Conservation (phyloP, 2,329 filamentous ascomycete species). For the Exophiala mesophila region DNA sequence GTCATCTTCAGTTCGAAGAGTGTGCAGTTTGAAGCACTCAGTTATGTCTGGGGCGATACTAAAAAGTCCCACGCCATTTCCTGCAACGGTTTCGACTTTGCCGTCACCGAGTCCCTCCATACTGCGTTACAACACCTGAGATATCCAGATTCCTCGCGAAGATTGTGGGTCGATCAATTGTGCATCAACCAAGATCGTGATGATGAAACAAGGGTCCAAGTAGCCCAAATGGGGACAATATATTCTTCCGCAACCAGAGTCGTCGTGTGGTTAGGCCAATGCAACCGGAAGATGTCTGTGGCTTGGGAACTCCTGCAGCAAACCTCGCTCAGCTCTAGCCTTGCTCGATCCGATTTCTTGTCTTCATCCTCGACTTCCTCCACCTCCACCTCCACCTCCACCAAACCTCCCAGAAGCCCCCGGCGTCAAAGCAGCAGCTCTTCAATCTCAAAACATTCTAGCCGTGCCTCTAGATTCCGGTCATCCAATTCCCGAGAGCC, state of each 20-base stretch:
- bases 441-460: slow-evolving; percentile 8
- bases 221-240: slow-evolving; percentile 14
- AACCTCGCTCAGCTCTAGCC: slow-evolving; percentile 17
- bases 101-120: slow-evolving; percentile 16
- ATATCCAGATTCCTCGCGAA: slow-evolving; percentile 13
- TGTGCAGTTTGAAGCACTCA: slow-evolving; percentile 17
- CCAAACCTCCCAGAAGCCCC: slow-evolving; percentile 2
- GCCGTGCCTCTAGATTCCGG: slow-evolving; percentile 7
- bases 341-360: slow-evolving; percentile 18
- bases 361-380: slow-evolving; percentile 3
- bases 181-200: slow-evolving; percentile 16
- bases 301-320: slow-evolving; percentile 15
- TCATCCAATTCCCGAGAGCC: slow-evolving; percentile 11
- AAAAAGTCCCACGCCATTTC: slow-evolving; percentile 6
- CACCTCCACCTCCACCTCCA: slow-evolving; percentile 2
- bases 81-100: slow-evolving; percentile 16
- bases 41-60: slow-evolving; percentile 21
- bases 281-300: slow-evolving; percentile 14
- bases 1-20: slow-evolving; percentile 9
- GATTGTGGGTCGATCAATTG: slow-evolving; percentile 20
- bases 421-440: slow-evolving; percentile 5
- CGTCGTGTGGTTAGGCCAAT: slow-evolving; percentile 24
- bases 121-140: slow-evolving; percentile 11
- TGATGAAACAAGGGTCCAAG: slow-evolving; percentile 12
- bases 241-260: slow-evolving; percentile 19